phyloP scores from a whole-genome alignment of 257 asterid genomes.

The Solanum arcanum region DNA sequence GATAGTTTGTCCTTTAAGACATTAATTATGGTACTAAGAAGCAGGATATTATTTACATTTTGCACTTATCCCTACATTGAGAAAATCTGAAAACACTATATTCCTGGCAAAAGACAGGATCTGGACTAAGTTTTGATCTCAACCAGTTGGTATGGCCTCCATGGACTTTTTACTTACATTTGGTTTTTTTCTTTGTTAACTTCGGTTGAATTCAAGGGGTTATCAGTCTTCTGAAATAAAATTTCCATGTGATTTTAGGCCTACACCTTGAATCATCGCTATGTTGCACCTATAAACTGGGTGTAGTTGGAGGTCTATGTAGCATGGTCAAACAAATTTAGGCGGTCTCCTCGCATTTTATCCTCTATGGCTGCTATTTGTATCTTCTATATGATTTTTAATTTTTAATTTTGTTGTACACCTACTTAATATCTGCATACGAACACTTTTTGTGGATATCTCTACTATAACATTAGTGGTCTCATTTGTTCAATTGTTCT shows the following conservation, averaged over 20 bases:
- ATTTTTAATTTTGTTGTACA: neutral
- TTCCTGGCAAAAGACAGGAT: neutral
- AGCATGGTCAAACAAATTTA: neutral
- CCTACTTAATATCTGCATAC: neutral
- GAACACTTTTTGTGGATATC: neutral
- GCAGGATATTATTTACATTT: neutral
- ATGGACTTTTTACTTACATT: neutral
- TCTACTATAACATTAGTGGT: neutral
- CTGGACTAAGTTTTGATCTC: neutral
- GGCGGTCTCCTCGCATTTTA: neutral
- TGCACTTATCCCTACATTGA: neutral
- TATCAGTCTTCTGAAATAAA: neutral
- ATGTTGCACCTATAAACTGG: neutral
- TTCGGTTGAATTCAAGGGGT: neutral
- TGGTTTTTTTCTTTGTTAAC: neutral
- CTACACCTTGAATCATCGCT: neutral
- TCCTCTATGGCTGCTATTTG: neutral
- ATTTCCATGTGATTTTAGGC: neutral
- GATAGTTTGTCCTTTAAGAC: neutral
- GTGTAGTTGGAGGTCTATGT: neutral
- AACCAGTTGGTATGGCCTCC: neutral
- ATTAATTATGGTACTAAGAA: neutral
- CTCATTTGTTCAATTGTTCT: neutral
- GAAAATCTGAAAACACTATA: neutral
- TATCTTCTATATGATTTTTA: neutral